These are phyloP conservation scores for Conringia planisiliqua DNA, from an alignment of 345 rosid genomes.

Conservation along the genomic window DNA sequence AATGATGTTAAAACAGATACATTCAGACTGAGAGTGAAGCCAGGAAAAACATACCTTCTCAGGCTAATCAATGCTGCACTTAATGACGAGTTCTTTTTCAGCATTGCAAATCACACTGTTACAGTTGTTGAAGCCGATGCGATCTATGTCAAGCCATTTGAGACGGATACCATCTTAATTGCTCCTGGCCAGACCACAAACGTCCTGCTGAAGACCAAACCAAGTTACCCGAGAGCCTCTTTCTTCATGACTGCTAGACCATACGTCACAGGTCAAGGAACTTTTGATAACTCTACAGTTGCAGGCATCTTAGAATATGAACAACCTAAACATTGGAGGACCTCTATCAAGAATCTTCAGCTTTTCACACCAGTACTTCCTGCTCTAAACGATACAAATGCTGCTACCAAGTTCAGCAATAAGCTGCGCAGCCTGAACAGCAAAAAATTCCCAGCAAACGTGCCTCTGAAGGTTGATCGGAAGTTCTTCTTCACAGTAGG, in stretches of 20 bases:
- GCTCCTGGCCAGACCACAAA: constrained; percentile 42
- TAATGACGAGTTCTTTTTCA: constrained; percentile 39
- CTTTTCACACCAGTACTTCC: constrained; percentile 52
- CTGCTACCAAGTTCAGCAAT: constrained; percentile 42
- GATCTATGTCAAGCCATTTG: constrained; percentile 37
- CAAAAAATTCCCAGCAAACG: constrained; percentile 49
- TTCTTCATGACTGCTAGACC: constrained; percentile 64
- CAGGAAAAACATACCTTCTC: constrained; percentile 41
- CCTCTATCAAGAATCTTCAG: constrained; percentile 37
- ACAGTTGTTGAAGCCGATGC: constrained; percentile 42
- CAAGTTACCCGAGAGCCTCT: constrained; percentile 34
- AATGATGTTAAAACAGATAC: constrained; percentile 33
- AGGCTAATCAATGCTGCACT: constrained; percentile 41
- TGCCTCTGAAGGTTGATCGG: constrained; percentile 48
- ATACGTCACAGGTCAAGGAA: constrained; percentile 60
- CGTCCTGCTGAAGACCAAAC: constrained; percentile 32
- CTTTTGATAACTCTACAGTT: constrained; percentile 43
- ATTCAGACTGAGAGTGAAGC: constrained; percentile 37
- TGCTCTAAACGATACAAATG: constrained; percentile 51
- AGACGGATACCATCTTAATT: constrained; percentile 34
- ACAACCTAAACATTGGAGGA: constrained; percentile 18
- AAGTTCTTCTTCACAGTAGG: constrained; percentile 55
- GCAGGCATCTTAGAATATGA: constrained; percentile 40
- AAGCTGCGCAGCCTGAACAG: constrained; percentile 51
- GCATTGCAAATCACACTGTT: constrained; percentile 38